Evolutionary conservation across 73 alveolate genomes (phyloP).

Genomic region (Paramecium caudatum): DNA sequence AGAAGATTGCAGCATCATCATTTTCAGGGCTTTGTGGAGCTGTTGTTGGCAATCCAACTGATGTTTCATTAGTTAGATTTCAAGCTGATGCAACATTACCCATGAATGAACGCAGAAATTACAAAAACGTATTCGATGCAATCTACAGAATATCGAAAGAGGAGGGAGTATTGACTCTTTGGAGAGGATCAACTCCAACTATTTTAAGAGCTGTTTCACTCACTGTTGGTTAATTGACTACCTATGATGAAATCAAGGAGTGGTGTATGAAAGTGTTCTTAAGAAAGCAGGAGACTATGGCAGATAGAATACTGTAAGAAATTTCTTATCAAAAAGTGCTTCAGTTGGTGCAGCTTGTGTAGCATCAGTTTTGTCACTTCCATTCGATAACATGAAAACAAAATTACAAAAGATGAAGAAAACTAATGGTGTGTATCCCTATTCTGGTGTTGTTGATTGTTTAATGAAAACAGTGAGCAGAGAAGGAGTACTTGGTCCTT

Average conservation of each 20-base stretch:
- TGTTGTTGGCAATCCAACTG: slow-evolving; percentile 91
- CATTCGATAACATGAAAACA: slow-evolving; percentile 88
- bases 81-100: slow-evolving; percentile 90
- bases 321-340: slow-evolving; percentile 43
- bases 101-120: slow-evolving; percentile 84
- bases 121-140: slow-evolving; percentile 86
- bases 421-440: slow-evolving; percentile 84
- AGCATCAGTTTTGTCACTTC: slow-evolving; percentile 82
- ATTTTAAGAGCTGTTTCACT: slow-evolving; percentile 88
- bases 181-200: slow-evolving; percentile 94
- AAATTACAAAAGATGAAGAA: slow-evolving; percentile 84
- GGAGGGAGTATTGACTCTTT: slow-evolving; percentile 86
- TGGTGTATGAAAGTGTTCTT: slow-evolving; percentile 69
- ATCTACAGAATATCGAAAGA: slow-evolving; percentile 85
- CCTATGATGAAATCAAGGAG: slow-evolving; percentile 91
- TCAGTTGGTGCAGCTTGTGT: slow-evolving; percentile 85
- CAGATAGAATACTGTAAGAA: slow-evolving; percentile 38
- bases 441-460: slow-evolving; percentile 83
- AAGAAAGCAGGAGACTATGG: slow-evolving; percentile 69
- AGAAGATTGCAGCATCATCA: slow-evolving; percentile 80
- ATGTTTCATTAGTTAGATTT: slow-evolving; percentile 86
- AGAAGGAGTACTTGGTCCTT: slow-evolving; percentile 85
- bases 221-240: slow-evolving; percentile 88
- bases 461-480: slow-evolving; percentile 73
- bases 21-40: slow-evolving; percentile 91